These are phyloP conservation scores for Penicillium sp. DNA, from an alignment of 2,329 filamentous ascomycete species.

Conservation along the genomic window DNA sequence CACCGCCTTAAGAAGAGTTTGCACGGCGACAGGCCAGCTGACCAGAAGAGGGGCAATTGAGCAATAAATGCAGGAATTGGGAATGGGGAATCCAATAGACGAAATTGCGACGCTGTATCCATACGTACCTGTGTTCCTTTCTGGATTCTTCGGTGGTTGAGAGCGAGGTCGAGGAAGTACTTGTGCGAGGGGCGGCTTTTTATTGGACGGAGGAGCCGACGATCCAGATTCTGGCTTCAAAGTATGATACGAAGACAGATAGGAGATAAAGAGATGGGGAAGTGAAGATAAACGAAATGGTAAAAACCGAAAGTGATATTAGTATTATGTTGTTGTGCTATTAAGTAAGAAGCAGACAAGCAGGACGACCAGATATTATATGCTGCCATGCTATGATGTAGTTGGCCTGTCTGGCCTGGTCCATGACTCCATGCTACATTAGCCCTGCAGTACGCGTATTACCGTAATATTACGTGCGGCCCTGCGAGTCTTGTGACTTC, in stretches of 20 bases:
- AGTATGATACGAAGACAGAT: not conserved
- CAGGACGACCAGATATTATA: not conserved
- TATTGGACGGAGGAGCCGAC: conserved; percentile 9
- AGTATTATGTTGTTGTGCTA: no score
- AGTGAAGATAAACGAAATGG: not conserved
- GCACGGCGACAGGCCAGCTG: conserved; percentile 7
- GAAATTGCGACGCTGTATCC: not conserved
- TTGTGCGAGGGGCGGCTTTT: not conserved
- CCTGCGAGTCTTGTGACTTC: not conserved
- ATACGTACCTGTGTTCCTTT: not conserved
- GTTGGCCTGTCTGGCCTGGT: not conserved
- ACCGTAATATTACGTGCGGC: not conserved
- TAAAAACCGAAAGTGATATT: not conserved
- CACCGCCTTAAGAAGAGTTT: conserved; percentile 13
- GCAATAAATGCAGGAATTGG: not conserved
- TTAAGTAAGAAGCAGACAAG: not conserved
- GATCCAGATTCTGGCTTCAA: not conserved
- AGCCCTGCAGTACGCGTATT: not conserved
- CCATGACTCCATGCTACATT: not conserved
- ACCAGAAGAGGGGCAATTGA: conserved; percentile 1
- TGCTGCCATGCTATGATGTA: not conserved
- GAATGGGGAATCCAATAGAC: not conserved
- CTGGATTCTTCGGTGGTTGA: not conserved
- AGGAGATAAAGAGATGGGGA: no score
- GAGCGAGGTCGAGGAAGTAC: not conserved